A percentile compares a stretch with the other conserved stretches of the same genome.
Evolutionary conservation across 139 green algal species (phyloP).

Genomic region (Chlorella sp.): DNA sequence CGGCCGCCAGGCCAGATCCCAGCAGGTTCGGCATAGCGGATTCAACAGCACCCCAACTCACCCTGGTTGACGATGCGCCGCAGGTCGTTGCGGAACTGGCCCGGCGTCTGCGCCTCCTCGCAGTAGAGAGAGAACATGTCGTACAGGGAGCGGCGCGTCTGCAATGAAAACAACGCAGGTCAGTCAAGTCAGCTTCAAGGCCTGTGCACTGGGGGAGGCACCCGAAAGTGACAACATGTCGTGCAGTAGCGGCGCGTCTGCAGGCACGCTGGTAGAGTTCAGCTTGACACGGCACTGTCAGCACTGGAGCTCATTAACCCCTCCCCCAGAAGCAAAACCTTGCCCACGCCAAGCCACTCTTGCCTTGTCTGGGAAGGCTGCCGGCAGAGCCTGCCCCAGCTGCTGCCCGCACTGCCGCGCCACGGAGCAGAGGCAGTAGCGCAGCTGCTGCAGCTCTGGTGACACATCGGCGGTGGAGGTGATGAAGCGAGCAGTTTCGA

Average conservation of each 20-base stretch:
- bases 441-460: slow-evolving; percentile 63
- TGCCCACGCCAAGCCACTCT: no score
- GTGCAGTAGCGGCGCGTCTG: no score
- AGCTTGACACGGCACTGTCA: no score
- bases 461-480: slow-evolving; percentile 39
- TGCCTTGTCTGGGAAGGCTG: slow-evolving; percentile 38
- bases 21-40: no score
- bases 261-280: no score
- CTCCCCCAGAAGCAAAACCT: no score
- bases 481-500: slow-evolving; percentile 63
- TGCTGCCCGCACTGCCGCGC: slow-evolving; percentile 40
- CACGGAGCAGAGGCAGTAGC: slow-evolving; percentile 73
- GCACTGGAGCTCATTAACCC: no score
- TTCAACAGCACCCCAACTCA: no score
- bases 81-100: slow-evolving; percentile 24
- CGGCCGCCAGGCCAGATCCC: no score
- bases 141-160: slow-evolving; percentile 60
- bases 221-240: no score
- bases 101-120: slow-evolving; percentile 58
- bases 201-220: no score
- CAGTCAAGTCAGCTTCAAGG: no score
- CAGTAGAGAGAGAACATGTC: slow-evolving; percentile 65
- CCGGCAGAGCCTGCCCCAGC: slow-evolving; percentile 25
- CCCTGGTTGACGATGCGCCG: slow-evolving; percentile 28
- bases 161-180: not conserved